Percentiles rank a stretch among this genome's conserved stretches.
phyloP scores from a whole-genome alignment of 2,329 filamentous ascomycete species.

The Fusarium penzigii region DNA sequence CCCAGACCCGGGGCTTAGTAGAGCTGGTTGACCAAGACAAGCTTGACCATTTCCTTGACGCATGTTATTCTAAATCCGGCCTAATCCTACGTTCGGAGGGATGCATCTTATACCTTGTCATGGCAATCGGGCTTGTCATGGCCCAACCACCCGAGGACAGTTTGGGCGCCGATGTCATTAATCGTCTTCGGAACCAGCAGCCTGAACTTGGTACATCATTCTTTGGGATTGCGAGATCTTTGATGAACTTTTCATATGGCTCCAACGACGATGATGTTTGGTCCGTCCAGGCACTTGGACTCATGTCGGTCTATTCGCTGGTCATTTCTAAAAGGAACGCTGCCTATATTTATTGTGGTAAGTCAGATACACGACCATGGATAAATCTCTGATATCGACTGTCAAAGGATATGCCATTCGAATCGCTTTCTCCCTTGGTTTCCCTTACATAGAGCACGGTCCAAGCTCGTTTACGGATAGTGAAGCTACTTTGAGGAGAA shows the following conservation, averaged over 20 bases:
- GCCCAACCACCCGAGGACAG: slow-evolving; percentile 53
- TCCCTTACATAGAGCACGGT: slow-evolving; percentile 57
- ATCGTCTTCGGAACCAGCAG: slow-evolving; percentile 49
- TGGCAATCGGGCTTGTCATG: slow-evolving; percentile 63
- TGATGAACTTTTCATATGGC: slow-evolving; percentile 46
- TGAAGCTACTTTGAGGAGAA: slow-evolving; percentile 51
- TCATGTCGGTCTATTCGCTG: slow-evolving; percentile 67
- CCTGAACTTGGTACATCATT: slow-evolving; percentile 61
- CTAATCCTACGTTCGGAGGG: slow-evolving; percentile 53
- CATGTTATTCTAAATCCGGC: slow-evolving; percentile 55
- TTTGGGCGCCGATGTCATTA: slow-evolving; percentile 51
- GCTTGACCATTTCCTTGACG: slow-evolving; percentile 51
- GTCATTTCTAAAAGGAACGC: slow-evolving; percentile 62
- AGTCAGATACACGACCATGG: slow-evolving; percentile 12
- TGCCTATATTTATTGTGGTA: slow-evolving; percentile 63
- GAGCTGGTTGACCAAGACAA: slow-evolving; percentile 56
- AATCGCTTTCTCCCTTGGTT: slow-evolving; percentile 61
- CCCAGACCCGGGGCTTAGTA: slow-evolving; percentile 59
- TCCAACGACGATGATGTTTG: slow-evolving; percentile 66
- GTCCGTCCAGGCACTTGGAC: slow-evolving; percentile 62
- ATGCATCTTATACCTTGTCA: slow-evolving; percentile 61
- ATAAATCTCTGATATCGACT: slow-evolving; percentile 11
- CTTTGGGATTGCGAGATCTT: slow-evolving; percentile 58
- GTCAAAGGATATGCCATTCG: slow-evolving; percentile 61
- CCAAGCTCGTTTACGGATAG: slow-evolving; percentile 53